Percentiles rank a stretch among this genome's conserved stretches.
phyloP scores from a whole-genome alignment of 192 early-diverging fungal species.

The Chytriomyces sp. region DNA sequence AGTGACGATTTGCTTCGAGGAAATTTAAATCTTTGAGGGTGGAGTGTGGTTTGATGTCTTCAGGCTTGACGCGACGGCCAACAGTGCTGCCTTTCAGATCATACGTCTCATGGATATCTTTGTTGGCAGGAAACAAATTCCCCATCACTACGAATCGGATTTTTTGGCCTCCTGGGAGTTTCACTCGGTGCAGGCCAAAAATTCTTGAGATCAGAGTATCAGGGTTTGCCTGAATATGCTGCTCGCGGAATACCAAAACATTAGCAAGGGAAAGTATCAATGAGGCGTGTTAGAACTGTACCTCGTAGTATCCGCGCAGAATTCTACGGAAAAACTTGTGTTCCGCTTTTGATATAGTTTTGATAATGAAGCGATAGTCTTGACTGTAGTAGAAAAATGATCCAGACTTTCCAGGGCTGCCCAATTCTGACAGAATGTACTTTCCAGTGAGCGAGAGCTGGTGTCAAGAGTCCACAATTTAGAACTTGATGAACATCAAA shows the following conservation, averaged over 20 bases:
- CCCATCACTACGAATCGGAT: slow-evolving; percentile 99
- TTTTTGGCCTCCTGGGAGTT: slow-evolving; percentile 88
- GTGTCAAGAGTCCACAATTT: background rate
- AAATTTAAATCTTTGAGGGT: slow-evolving; percentile 98
- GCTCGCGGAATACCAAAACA: slow-evolving; percentile 54
- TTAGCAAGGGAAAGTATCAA: background rate
- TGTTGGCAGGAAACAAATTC: slow-evolving; percentile 97
- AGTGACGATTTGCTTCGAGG: slow-evolving; percentile 70
- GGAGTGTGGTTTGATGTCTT: slow-evolving; percentile 79
- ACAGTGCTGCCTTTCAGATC: slow-evolving; percentile 94
- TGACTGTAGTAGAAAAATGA: slow-evolving; percentile 98
- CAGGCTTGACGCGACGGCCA: slow-evolving; percentile 79
- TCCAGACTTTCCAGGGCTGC: slow-evolving; percentile 93
- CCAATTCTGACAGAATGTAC: slow-evolving; percentile 94
- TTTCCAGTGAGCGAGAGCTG: slow-evolving; percentile 92
- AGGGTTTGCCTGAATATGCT: slow-evolving; percentile 81
- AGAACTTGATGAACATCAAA: slow-evolving; percentile 9
- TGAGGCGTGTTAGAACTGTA: slow-evolving; percentile 7
- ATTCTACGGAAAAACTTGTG: slow-evolving; percentile 93
- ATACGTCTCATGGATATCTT: slow-evolving; percentile 94
- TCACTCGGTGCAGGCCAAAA: slow-evolving; percentile 95
- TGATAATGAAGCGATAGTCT: slow-evolving; percentile 99
- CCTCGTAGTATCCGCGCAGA: slow-evolving; percentile 85
- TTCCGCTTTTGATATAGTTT: slow-evolving; percentile 93
- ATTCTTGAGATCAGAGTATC: slow-evolving; percentile 92